A percentile compares a stretch with the other conserved stretches of the same genome.
These are phyloP conservation scores for Kuraishia borneana DNA, from an alignment of 805 yeast genomes.

Conservation along the genomic window DNA sequence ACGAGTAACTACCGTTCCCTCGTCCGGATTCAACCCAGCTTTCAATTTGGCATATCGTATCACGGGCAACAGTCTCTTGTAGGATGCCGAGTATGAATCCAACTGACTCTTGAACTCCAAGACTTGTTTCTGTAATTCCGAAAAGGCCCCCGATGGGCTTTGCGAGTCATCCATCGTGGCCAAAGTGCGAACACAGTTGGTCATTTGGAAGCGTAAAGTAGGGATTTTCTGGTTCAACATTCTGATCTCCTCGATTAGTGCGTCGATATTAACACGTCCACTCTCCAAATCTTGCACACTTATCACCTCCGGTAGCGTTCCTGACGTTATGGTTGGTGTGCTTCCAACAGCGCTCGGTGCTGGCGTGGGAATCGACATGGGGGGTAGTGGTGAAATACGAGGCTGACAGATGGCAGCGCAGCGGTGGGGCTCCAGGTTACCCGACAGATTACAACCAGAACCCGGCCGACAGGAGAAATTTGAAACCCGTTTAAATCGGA, in stretches of 20 bases:
- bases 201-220: constrained; percentile 27
- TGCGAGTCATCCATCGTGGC: constrained; percentile 33
- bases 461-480: too few relatives aligned
- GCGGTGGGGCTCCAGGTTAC: too few relatives aligned
- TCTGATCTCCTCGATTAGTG: constrained; percentile 23
- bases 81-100: constrained; percentile 29
- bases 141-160: constrained; percentile 27
- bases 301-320: constrained; percentile 11
- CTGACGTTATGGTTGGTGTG: constrained; percentile 4
- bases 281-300: constrained; percentile 28
- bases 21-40: constrained; percentile 38
- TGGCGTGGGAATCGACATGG: constrained; percentile 10
- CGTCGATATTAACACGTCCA: constrained; percentile 23
- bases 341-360: constrained; percentile 6
- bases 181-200: constrained; percentile 20
- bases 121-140: constrained; percentile 23
- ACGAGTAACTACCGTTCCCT: constrained; percentile 17
- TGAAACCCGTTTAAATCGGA: too few relatives aligned
- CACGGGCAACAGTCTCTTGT: constrained; percentile 35
- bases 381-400: too few relatives aligned
- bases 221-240: constrained; percentile 19
- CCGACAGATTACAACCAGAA: too few relatives aligned
- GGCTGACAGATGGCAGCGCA: too few relatives aligned
- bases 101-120: constrained; percentile 24
- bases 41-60: constrained; percentile 38